A percentile compares a stretch with the other conserved stretches of the same genome.
phyloP scores from a whole-genome alignment of 345 rosid species.

The Atalantia buxifolia region DNA sequence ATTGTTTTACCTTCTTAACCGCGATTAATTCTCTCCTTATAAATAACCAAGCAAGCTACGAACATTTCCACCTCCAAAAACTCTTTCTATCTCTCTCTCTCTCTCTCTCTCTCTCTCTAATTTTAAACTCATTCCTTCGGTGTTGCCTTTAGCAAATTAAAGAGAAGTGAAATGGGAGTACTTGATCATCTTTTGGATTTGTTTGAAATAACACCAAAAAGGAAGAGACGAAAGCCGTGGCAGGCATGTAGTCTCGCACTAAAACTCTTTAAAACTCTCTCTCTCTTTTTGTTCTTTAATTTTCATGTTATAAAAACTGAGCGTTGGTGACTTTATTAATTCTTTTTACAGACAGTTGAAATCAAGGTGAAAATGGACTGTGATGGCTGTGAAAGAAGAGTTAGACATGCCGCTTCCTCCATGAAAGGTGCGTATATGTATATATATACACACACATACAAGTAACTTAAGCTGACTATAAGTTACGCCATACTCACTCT shows the following conservation, averaged over 20 bases:
- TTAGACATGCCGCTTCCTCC: conserved; percentile 37
- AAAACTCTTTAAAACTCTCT: not conserved
- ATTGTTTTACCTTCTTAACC: not conserved
- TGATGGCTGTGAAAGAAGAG: conserved; percentile 55
- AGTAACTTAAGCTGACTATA: not conserved
- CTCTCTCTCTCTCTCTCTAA: not conserved
- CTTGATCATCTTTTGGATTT: conserved; percentile 40
- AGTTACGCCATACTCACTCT: not conserved
- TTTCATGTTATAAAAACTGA: not conserved
- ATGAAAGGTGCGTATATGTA: conserved; percentile 33
- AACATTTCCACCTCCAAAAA: too few relatives aligned
- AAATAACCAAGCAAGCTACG: too few relatives aligned
- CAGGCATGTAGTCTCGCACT: conserved; percentile 22
- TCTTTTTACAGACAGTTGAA: conserved; percentile 40
- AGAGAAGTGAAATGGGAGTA: conserved; percentile 34
- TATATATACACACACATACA: too few relatives aligned
- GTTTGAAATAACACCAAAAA: conserved; percentile 20
- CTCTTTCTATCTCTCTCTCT: not conserved
- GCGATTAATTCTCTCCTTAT: too few relatives aligned
- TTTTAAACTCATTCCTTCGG: not conserved
- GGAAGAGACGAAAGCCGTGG: conserved; percentile 45
- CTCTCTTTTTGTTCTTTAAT: not conserved
- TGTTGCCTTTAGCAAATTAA: not conserved
- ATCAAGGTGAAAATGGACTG: conserved; percentile 66
- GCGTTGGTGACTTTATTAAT: not conserved